phyloP scores from a whole-genome alignment of 352 stramenopile genomes.

The Plasmopara viticola region DNA sequence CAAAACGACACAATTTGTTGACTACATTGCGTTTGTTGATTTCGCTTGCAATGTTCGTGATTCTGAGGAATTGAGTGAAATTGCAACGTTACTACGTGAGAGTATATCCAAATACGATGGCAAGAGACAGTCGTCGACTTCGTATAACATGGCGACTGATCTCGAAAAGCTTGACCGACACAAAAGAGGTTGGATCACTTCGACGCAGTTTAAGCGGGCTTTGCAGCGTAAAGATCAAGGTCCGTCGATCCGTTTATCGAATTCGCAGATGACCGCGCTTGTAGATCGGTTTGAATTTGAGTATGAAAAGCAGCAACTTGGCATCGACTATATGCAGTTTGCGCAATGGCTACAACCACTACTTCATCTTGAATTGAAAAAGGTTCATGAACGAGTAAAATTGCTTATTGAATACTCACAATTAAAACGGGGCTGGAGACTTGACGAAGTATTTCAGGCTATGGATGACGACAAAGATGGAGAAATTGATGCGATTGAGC shows the following conservation, averaged over 20 bases:
- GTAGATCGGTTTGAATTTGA: no score
- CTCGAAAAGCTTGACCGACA: slow-evolving; percentile 45
- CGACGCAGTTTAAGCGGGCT: slow-evolving; percentile 24
- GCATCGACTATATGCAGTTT: slow-evolving; percentile 67
- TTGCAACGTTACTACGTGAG: slow-evolving; percentile 38
- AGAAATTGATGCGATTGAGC: no score
- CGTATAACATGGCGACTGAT: slow-evolving; percentile 35
- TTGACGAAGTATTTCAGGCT: no score
- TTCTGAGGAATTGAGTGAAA: slow-evolving; percentile 42
- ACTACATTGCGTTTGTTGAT: slow-evolving; percentile 56
- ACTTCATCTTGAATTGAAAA: slow-evolving; percentile 52
- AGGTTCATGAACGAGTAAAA: slow-evolving; percentile 47
- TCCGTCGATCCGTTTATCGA: slow-evolving; percentile 35
- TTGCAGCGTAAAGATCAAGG: slow-evolving; percentile 14
- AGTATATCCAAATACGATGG: slow-evolving; percentile 47
- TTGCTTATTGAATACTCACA: background rate
- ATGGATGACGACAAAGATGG: no score
- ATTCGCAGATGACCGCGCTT: slow-evolving; percentile 19
- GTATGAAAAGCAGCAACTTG: slow-evolving; percentile 28
- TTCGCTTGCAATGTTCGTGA: slow-evolving; percentile 64
- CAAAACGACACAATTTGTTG: slow-evolving; percentile 22
- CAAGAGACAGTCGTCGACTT: slow-evolving; percentile 37
- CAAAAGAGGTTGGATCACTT: slow-evolving; percentile 46
- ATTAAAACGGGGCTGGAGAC: no score
- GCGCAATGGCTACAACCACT: slow-evolving; percentile 59